Evolutionary conservation across 306 rosid genomes (phyloP), one percentile per base, ranked within the genome.

Genomic region (Abrus precatorius): DNA sequence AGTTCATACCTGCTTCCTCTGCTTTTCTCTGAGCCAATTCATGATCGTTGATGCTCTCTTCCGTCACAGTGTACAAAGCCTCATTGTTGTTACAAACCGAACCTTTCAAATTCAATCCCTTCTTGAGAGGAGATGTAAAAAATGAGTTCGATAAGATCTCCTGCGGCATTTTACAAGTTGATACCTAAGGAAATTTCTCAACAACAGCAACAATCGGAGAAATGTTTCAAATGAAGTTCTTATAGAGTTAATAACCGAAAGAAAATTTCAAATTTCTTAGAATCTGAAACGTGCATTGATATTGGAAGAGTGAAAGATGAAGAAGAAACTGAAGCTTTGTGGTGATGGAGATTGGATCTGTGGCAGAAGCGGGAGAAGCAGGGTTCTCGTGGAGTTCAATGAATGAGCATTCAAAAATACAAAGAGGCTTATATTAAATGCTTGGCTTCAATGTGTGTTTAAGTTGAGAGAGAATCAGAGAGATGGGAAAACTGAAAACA

Each of bases 11-110:
- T 84, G 99, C 97, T 89, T 95, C 99, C 87, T 87, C 99, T n/a
- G 99, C 97, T 90, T 95, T 95, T 64, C 99, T 88, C 34, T 91
- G 95, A 80, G 99, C 99, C 82, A 95, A 85, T 80, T 95, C 99
- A 82, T 86, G 89, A 75, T 95, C 99, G 71, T 91, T 87, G 86
- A 95, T 86, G 50, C 83, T 85, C 45, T 95, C 99, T 8, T 95
- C 99, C 1, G 84, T 69, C 34, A 48, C 68, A 0, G 4, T 27
- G 83, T 70, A 59, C 5, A 85, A 71, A 73, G 80, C 66, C 7
- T 86, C 95, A 63, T 75, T 82, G 80, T 76, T 70, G 85, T 59
- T 87, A 33, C 88, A 10, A 30, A 79, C 79, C 28, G 85, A 72
- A 75, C 86, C 80, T 81, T 91, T 95, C 53, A 95, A 70, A 82